A percentile compares a stretch with the other conserved stretches of the same genome.
Evolutionary conservation across 2,329 filamentous ascomycete species (phyloP).

Genomic region (Aspergillus pseudotamarii): DNA sequence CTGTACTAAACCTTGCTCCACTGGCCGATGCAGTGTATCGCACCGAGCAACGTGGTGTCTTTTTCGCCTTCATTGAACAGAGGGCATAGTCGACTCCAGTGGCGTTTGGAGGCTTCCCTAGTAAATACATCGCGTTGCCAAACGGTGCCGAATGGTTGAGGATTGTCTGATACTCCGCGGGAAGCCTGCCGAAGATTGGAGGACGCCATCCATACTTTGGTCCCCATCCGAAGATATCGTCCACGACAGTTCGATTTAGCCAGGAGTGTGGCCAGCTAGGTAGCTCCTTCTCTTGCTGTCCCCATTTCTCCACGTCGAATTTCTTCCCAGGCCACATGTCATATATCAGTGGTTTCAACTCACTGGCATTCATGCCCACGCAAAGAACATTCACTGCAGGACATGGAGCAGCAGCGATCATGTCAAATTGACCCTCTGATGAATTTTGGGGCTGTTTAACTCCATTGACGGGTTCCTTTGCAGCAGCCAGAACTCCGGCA

Average conservation of each 20-base stretch:
- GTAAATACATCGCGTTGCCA: constrained; percentile 65
- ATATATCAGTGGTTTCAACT: constrained; percentile 68
- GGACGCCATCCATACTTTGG: constrained; percentile 53
- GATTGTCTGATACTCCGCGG: constrained; percentile 67
- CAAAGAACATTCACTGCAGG: constrained; percentile 75
- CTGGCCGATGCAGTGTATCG: constrained; percentile 54
- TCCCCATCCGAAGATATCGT: constrained; percentile 72
- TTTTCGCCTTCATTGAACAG: constrained; percentile 67
- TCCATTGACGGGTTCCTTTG: constrained; percentile 60
- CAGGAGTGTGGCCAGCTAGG: constrained; percentile 42
- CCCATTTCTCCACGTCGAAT: constrained; percentile 34
- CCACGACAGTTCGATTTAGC: constrained; percentile 62
- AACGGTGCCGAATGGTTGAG: constrained; percentile 54
- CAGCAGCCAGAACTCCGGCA: constrained; percentile 67
- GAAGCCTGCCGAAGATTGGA: constrained; percentile 59
- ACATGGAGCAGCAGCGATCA: constrained; percentile 70
- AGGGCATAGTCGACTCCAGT: constrained; percentile 60
- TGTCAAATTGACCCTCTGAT: constrained; percentile 69
- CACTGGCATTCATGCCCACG: constrained; percentile 62
- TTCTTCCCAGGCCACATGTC: constrained; percentile 56
- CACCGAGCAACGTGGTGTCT: constrained; percentile 69
- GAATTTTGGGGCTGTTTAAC: constrained; percentile 71
- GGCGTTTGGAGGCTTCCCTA: constrained; percentile 54
- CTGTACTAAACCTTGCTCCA: constrained; percentile 62
- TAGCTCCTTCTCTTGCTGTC: constrained; percentile 35